These are phyloP conservation scores for Pholiota adiposa DNA, from an alignment of 1,284 basidiomycete species.

Conservation along the genomic window DNA sequence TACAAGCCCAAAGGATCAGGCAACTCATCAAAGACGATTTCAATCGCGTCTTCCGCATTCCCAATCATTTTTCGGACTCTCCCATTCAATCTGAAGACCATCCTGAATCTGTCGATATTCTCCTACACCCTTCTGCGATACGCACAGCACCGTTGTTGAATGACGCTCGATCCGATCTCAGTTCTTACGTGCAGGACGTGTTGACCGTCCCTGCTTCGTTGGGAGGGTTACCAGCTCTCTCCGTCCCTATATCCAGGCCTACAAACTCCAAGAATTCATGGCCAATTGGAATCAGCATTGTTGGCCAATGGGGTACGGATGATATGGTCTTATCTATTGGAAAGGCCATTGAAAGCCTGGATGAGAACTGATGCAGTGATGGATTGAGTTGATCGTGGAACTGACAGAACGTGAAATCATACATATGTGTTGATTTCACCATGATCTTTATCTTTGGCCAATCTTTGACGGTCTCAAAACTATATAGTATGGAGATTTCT, in stretches of 20 bases:
- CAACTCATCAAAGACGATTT: slow-evolving; percentile 78
- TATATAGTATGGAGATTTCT: not conserved
- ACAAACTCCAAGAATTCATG: slow-evolving; percentile 42
- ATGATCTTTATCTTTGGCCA: no score
- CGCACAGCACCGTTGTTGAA: slow-evolving; percentile 70
- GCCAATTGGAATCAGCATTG: slow-evolving; percentile 87
- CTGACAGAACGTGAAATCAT: no score
- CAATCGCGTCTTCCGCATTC: slow-evolving; percentile 59
- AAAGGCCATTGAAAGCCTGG: slow-evolving; percentile 21
- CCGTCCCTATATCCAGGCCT: slow-evolving; percentile 57
- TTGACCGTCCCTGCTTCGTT: slow-evolving; percentile 92
- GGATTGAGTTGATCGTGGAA: not conserved
- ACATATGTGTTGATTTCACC: no score
- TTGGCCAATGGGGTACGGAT: slow-evolving; percentile 85
- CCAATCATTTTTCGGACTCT: slow-evolving; percentile 21
- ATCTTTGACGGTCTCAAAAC: no score
- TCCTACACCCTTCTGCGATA: slow-evolving; percentile 89
- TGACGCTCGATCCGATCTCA: slow-evolving; percentile 34
- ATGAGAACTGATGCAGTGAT: not conserved
- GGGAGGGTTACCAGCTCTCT: slow-evolving; percentile 86
- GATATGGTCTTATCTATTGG: slow-evolving; percentile 29
- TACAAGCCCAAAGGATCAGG: slow-evolving; percentile 88
- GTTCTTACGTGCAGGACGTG: slow-evolving; percentile 88
- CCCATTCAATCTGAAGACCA: not conserved
- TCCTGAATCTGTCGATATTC: slow-evolving; percentile 61